These are phyloP conservation scores for Rhodocollybia butyracea DNA, from an alignment of 768 basidiomycete species.

Conservation along the genomic window DNA sequence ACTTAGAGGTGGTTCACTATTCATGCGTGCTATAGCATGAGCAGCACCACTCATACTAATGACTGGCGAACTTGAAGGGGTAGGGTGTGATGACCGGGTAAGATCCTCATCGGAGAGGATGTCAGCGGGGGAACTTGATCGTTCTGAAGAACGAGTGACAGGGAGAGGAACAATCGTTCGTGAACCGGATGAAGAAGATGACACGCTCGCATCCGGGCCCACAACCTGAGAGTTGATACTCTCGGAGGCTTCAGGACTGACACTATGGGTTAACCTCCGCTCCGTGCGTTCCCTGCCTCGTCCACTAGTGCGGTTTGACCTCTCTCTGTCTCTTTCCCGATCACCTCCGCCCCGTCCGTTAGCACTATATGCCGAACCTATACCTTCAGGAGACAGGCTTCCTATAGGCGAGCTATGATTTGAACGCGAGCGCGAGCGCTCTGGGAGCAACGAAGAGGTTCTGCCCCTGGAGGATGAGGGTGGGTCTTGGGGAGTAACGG, in stretches of 20 bases:
- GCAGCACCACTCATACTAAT: constrained; percentile 26
- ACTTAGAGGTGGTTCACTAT: background rate
- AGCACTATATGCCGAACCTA: constrained; percentile 3
- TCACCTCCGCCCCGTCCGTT: constrained; percentile 25
- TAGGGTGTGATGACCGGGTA: constrained; percentile 39
- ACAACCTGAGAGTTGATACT: constrained; percentile 16
- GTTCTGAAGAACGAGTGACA: background rate
- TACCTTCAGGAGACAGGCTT: constrained; percentile 25
- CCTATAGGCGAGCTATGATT: constrained; percentile 24
- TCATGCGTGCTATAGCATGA: constrained; percentile 12
- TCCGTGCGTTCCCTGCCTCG: constrained; percentile 43
- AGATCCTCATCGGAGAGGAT: constrained; percentile 7
- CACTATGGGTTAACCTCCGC: constrained; percentile 34
- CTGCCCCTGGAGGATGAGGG: constrained; percentile 42
- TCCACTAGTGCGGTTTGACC: constrained; percentile 27
- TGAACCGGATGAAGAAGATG: background rate
- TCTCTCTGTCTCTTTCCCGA: constrained; percentile 21
- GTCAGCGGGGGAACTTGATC: background rate
- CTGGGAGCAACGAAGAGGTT: constrained; percentile 50
- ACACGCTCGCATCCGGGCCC: constrained; percentile 26
- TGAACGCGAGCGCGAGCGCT: constrained; percentile 36
- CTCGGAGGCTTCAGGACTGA: constrained; percentile 33
- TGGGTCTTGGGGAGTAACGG: constrained; percentile 12
- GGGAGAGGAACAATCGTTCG: background rate
- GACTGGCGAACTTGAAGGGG: constrained; percentile 63